A percentile compares a stretch with the other conserved stretches of the same genome.
Evolutionary conservation across 495 filamentous ascomycete species (phyloP).

Genomic region (Aspergillus steynii): DNA sequence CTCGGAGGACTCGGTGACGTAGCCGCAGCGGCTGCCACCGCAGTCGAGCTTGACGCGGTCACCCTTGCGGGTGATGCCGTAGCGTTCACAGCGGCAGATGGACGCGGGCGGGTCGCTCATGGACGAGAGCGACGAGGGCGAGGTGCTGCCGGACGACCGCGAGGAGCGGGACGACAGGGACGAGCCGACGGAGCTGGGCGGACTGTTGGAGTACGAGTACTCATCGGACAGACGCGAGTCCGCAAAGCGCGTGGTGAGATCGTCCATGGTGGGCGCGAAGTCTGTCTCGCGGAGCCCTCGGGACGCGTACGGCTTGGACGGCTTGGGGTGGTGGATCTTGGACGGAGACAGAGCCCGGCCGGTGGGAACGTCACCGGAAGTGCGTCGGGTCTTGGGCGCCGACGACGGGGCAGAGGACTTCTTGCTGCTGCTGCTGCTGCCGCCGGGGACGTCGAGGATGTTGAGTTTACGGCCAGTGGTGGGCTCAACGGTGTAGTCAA

Average conservation of each 20-base stretch:
- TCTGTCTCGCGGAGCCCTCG: conserved; percentile 79
- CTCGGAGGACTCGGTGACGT: conserved; percentile 59
- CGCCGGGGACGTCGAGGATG: conserved; percentile 66
- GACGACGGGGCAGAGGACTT: conserved; percentile 26
- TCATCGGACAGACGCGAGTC: conserved; percentile 70
- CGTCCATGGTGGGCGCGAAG: conserved; percentile 69
- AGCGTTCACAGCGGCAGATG: conserved; percentile 85
- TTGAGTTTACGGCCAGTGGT: conserved; percentile 95
- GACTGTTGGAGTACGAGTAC: conserved; percentile 60
- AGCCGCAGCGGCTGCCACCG: conserved; percentile 81
- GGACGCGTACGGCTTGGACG: conserved; percentile 80
- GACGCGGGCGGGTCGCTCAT: conserved; percentile 66
- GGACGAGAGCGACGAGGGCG: conserved; percentile 69
- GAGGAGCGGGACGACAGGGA: conserved; percentile 73
- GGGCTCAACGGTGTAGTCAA: conserved; percentile 87
- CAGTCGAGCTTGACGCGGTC: conserved; percentile 94
- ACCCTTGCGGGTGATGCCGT: conserved; percentile 90
- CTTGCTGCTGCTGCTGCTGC: conserved; percentile 31
- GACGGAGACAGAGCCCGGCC: conserved; percentile 83
- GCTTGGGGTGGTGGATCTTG: conserved; percentile 89
- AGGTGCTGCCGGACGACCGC: conserved; percentile 70
- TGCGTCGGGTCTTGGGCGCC: conserved; percentile 31
- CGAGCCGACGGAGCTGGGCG: conserved; percentile 73
- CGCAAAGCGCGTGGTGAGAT: conserved; percentile 72
- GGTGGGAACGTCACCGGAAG: conserved; percentile 68